Evolutionary conservation across 1,284 basidiomycete genomes (phyloP), one percentile per base, ranked within the genome.

Genomic region (Tylopilus orsonianus): DNA sequence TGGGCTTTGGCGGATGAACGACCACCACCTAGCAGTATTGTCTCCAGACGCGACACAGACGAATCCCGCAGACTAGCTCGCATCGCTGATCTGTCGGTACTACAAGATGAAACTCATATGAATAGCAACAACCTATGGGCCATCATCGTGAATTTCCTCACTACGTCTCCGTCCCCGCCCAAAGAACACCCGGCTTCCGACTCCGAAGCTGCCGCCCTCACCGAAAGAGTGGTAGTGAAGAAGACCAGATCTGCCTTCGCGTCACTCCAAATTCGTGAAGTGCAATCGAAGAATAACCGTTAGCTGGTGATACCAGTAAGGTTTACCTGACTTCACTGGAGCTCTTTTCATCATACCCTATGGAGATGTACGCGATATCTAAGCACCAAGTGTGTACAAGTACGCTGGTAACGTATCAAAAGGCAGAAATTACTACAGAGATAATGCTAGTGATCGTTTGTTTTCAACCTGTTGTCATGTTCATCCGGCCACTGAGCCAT

Each of bases 11-110:
- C 81, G 18, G 75, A 82, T 44, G 90, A 93, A 66, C 73, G 73
- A 23, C 90, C 90, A 6, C 90, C 90, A 8, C 84, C 90, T 4
- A 88, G 85, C 57, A 90, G 87, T 53, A 89, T 93, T 56, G 85
- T 87, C 26, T 82, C 87, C 26, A 71, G 90, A 48, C 70, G 87
- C 42, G 90, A 92, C 58, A 90, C 87, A 3, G 72, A 75, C 34
- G 88, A 92, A 67, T 88, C 89, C 16, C 71, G 81, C 20, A 70
- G 76, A 59, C 71, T 91, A 32, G 86, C 86, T 20, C 75, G 74
- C 46, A 75, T 88, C 39, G 88, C 87, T 10, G 88, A 90, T 60
- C 75, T 79, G 59, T 73, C 78, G 16, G 70, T 81, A 38, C 55
- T 83, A n/a, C 71, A 73, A 49, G 76, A 78, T 10, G 81, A 84